Evolutionary conservation across 305 asterid genomes (phyloP).

Genomic region (Fraxinus velutina): DNA sequence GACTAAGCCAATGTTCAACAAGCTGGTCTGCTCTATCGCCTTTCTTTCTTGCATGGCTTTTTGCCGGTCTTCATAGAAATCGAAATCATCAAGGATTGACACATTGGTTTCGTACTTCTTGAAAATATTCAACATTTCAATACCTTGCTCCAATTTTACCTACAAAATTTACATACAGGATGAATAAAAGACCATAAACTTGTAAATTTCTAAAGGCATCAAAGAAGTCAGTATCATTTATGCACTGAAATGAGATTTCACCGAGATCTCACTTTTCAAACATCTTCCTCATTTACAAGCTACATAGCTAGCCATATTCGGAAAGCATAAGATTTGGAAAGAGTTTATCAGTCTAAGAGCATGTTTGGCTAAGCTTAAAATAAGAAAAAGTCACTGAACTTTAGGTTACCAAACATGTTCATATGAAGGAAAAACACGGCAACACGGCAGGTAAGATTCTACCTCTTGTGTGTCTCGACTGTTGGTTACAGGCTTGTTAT

Average conservation of each 20-base stretch:
- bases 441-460: not conserved
- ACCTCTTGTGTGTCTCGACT: slow-evolving; percentile 19
- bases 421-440: not conserved
- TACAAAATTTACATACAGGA: not conserved
- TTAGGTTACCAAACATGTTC: not conserved
- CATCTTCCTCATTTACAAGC: not conserved
- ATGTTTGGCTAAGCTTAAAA: not conserved
- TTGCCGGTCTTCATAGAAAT: slow-evolving; percentile 9
- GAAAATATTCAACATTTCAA: slow-evolving; percentile 17
- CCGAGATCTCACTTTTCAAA: not conserved
- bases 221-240: not conserved
- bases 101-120: slow-evolving; percentile 1
- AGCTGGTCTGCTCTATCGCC: not conserved
- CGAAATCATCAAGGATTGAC: slow-evolving; percentile 15
- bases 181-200: not conserved
- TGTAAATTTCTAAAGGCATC: not conserved
- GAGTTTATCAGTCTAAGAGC: not conserved
- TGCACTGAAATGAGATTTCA: not conserved
- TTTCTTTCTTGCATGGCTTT: slow-evolving; percentile 11
- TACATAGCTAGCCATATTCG: not conserved
- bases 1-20: not conserved
- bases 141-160: slow-evolving; percentile 14
- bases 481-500: slow-evolving; percentile 16
- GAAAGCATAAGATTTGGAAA: not conserved
- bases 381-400: not conserved